Conservation (phyloP, 305 asterid genomes). For the Euphrasia arctica region DNA sequence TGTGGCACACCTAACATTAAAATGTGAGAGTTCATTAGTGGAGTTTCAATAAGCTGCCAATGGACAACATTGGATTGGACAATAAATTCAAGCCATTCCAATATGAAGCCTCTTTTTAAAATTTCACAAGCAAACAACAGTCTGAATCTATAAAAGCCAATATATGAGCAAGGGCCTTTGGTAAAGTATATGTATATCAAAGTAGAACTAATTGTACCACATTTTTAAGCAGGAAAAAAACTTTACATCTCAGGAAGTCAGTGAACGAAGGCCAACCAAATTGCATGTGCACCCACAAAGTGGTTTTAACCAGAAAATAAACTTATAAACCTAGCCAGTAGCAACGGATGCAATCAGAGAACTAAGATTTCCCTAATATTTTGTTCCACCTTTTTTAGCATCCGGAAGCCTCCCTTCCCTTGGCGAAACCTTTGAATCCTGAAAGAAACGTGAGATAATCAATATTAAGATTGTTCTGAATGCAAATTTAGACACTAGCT, state of each 20-base stretch:
- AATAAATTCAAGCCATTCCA: constrained; percentile 17
- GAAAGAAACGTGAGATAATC: constrained; percentile 29
- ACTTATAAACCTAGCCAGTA: constrained; percentile 21
- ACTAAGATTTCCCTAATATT: constrained; percentile 16
- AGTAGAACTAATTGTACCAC: no score
- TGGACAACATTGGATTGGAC: neutral
- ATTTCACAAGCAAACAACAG: constrained; percentile 23
- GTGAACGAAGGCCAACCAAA: no score
- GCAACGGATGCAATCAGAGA: constrained; percentile 14
- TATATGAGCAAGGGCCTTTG: no score
- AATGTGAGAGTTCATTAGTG: constrained; percentile 12
- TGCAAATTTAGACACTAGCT: constrained; percentile 19
- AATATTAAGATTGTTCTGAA: constrained; percentile 20
- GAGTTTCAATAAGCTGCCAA: constrained; percentile 7
- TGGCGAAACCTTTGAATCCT: constrained; percentile 83
- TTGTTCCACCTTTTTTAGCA: constrained; percentile 69
- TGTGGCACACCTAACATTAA: constrained; percentile 72
- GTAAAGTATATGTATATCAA: no score
- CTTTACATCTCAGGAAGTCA: no score
- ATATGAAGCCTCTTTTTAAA: neutral
- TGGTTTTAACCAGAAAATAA: constrained; percentile 16
- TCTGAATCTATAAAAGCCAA: constrained; percentile 18
- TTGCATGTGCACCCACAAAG: constrained; percentile 4
- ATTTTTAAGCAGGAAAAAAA: no score
- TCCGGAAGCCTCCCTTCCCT: constrained; percentile 90